Percentiles rank a stretch among this genome's conserved stretches.
These are phyloP conservation scores for Phaeophleospora eucalypticola DNA, from an alignment of 2,329 filamentous ascomycete species.

Conservation along the genomic window DNA sequence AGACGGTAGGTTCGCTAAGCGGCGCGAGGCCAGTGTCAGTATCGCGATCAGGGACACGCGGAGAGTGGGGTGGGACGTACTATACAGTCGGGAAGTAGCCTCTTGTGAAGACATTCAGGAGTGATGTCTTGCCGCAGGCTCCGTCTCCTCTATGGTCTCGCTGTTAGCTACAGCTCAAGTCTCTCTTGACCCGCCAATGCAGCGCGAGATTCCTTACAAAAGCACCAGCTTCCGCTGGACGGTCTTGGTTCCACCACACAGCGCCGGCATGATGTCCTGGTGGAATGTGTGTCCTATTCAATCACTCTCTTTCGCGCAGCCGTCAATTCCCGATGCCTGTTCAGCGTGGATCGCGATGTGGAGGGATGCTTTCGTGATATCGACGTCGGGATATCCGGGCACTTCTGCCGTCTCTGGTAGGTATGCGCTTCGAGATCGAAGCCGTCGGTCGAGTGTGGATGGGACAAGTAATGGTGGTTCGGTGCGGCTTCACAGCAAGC, in stretches of 20 bases:
- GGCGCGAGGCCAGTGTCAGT: not conserved
- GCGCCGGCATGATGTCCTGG: slow-evolving; percentile 36
- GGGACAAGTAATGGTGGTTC: too few relatives aligned
- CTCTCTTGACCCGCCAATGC: not conserved
- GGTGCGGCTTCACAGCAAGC: slow-evolving; percentile 1
- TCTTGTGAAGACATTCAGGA: slow-evolving; percentile 97
- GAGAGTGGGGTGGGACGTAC: slow-evolving; percentile 47
- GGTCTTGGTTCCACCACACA: slow-evolving; percentile 59
- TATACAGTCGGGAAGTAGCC: slow-evolving; percentile 98
- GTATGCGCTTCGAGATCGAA: too few relatives aligned
- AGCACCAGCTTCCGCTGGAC: slow-evolving; percentile 96
- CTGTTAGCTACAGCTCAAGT: not conserved
- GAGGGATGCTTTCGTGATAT: too few relatives aligned
- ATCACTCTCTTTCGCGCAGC: not conserved
- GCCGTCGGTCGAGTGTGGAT: too few relatives aligned
- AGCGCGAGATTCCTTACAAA: slow-evolving; percentile 58
- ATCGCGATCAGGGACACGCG: not conserved
- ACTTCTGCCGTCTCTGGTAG: too few relatives aligned
- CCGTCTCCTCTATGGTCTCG: slow-evolving; percentile 69
- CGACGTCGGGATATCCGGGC: too few relatives aligned
- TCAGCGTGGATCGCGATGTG: not conserved
- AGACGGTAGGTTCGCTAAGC: slow-evolving; percentile 84
- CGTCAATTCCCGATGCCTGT: not conserved
- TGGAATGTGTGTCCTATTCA: not conserved
- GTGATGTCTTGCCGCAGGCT: slow-evolving; percentile 93